Base-by-base conservation (phyloP, 1,284 basidiomycete species). In the Golubevia sp. region DNA sequence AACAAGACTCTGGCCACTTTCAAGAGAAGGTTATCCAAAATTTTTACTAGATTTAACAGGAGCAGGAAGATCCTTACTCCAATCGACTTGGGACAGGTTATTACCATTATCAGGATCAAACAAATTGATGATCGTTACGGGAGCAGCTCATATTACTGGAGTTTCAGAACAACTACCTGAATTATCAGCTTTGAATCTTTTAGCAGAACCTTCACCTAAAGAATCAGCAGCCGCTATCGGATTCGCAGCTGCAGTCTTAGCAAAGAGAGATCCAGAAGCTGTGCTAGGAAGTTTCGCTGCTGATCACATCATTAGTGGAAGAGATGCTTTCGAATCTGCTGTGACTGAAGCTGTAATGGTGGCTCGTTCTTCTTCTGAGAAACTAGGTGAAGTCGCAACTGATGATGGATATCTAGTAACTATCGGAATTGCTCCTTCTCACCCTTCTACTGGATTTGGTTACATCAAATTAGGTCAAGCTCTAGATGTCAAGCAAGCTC, bases 391-490 rank as follows among this genome's bases (percentile, higher is more conserved):
- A 34, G 30, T 34, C 4, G 30, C 30, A 34, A 34, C 30, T 34
- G 30, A 34, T 34, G 30, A 34, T 34, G 81, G 81, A 11, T 82
- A 79, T 62, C 67, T 83, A 8, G 81, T 83, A 25, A 83, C 81
- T 13, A 83, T 83, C 49, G 81, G 81, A 65, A 83, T 83, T 59
- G 81, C 81, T 15, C 81, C 81, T 23, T 77, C 77, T 26, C 65
- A 80, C 57, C 81, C 81, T 0, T 77, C 76, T 5, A 83, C 81
- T 2, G 81, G 81, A 5, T 83, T 83, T 61, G 81, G 81, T 52
- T 83, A 83, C 58, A 83, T 83, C 70, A 83, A 82, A 72, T 72
- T 83, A 18, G 81, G 81, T 56, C 76, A 77, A 51, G 58, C 49
- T 15, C 21, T 61, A 48, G 7, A 7, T 3, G 60, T 77, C 20